phyloP scores from a whole-genome alignment of 768 basidiomycete species.

The Cubamyces sp. region DNA sequence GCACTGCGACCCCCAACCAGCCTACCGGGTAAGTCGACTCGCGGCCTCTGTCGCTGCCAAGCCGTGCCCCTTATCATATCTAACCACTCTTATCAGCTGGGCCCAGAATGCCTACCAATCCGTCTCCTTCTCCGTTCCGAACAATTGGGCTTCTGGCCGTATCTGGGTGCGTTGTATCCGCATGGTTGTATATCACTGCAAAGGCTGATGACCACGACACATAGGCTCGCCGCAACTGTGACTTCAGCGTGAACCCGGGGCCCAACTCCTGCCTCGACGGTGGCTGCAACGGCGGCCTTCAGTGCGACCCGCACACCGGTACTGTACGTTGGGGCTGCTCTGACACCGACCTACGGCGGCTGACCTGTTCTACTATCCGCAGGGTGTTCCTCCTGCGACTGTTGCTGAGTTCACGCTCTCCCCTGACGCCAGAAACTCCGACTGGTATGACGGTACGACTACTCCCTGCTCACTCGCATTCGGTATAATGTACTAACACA shows the following conservation, averaged over 20 bases:
- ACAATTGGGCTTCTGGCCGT: slow-evolving; percentile 43
- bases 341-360: no score
- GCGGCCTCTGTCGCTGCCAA: background rate
- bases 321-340: slow-evolving; percentile 32
- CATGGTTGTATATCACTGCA: background rate
- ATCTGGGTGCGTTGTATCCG: slow-evolving; percentile 35
- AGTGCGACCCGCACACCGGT: slow-evolving; percentile 41
- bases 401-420: slow-evolving; percentile 41
- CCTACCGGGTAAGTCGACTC: slow-evolving; percentile 36
- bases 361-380: no score
- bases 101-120: slow-evolving; percentile 29
- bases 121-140: slow-evolving; percentile 38
- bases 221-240: slow-evolving; percentile 39
- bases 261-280: slow-evolving; percentile 42
- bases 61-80: background rate
- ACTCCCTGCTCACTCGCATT: background rate
- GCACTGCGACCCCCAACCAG: slow-evolving; percentile 32
- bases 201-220: background rate
- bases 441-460: slow-evolving; percentile 38
- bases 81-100: slow-evolving; percentile 27
- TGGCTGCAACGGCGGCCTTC: slow-evolving; percentile 43
- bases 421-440: slow-evolving; percentile 23
- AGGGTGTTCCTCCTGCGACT: slow-evolving; percentile 41
- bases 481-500: background rate
- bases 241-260: slow-evolving; percentile 38